Conservation (phyloP, 805 yeast genomes). For the Deakozyma indianensis region DNA sequence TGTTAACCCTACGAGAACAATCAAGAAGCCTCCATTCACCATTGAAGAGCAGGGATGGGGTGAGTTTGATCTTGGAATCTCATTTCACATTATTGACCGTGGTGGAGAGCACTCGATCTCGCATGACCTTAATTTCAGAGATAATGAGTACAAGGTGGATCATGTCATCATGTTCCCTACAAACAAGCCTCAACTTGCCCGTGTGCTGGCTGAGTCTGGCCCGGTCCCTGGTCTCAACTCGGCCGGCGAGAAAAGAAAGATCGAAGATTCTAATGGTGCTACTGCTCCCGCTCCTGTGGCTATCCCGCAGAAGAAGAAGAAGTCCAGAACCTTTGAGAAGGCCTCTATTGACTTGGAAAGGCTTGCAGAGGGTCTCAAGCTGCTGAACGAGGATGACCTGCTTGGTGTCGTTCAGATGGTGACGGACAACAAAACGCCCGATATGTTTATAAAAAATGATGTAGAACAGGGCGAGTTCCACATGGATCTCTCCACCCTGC, state of each 20-base stretch:
- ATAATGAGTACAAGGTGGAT: conserved; percentile 63
- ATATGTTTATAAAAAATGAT: conserved; percentile 90
- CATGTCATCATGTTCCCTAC: conserved; percentile 67
- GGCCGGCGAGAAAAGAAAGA: conserved; percentile 14
- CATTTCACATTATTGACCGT: conserved; percentile 64
- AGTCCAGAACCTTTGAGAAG: conserved; percentile 26
- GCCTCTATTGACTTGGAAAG: conserved; percentile 76
- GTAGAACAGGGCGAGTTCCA: conserved; percentile 96
- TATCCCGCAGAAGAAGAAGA: conserved; percentile 14
- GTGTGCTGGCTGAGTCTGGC: conserved; percentile 68
- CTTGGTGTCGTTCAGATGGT: conserved; percentile 95
- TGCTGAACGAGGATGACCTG: conserved; percentile 81
- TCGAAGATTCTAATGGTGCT: conserved; percentile 15
- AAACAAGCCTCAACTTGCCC: conserved; percentile 56
- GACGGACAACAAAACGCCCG: conserved; percentile 86
- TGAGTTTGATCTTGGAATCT: conserved; percentile 79
- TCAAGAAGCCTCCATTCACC: conserved; percentile 72
- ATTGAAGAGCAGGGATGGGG: conserved; percentile 98
- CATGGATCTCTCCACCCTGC: conserved; percentile 86
- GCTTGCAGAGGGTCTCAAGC: conserved; percentile 79
- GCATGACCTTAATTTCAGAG: conserved; percentile 80
- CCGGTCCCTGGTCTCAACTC: conserved; percentile 45
- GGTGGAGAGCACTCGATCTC: conserved; percentile 76
- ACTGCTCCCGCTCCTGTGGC: conserved; percentile 5
- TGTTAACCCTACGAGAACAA: conserved; percentile 68